These are phyloP conservation scores for Circinella umbellata DNA, from an alignment of 371 early-diverging fungal genomes.

Conservation along the genomic window DNA sequence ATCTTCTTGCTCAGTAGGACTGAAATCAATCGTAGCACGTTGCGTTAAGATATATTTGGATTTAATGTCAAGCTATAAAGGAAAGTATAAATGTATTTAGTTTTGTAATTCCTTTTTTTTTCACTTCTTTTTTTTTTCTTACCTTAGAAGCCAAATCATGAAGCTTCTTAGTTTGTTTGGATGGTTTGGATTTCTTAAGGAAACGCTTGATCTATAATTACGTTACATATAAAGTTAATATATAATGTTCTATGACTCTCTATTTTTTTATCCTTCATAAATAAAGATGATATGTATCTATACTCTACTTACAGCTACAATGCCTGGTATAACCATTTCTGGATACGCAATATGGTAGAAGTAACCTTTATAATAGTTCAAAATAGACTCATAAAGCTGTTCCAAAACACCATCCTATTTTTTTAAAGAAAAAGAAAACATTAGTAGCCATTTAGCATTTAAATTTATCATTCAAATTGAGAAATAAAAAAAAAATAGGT, in stretches of 20 bases:
- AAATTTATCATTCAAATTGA: too few relatives aligned
- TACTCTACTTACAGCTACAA: conserved; percentile 57
- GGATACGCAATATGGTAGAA: conserved; percentile 87
- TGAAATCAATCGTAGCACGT: conserved; percentile 24
- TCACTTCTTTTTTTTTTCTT: conserved; percentile 10
- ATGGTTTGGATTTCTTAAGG: conserved; percentile 53
- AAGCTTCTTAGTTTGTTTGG: conserved; percentile 56
- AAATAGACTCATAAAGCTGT: conserved; percentile 70
- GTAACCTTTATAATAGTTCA: conserved; percentile 72
- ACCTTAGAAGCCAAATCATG: conserved; percentile 78
- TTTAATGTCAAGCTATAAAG: conserved; percentile 22
- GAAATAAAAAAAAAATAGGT: background rate
- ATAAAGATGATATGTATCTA: background rate
- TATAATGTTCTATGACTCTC: too few relatives aligned
- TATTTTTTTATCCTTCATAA: too few relatives aligned
- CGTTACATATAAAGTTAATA: background rate
- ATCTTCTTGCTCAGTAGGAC: conserved; percentile 22
- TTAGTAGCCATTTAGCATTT: background rate
- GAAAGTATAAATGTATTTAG: background rate
- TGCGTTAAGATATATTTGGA: conserved; percentile 23
- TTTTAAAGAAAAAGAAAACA: background rate
- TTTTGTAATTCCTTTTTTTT: background rate
- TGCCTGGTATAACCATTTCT: conserved; percentile 80
- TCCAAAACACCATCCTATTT: conserved; percentile 76
- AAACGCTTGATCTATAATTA: conserved; percentile 58